These are phyloP conservation scores for Candolleomyces eurysporus DNA, from an alignment of 768 basidiomycete species.

Conservation along the genomic window DNA sequence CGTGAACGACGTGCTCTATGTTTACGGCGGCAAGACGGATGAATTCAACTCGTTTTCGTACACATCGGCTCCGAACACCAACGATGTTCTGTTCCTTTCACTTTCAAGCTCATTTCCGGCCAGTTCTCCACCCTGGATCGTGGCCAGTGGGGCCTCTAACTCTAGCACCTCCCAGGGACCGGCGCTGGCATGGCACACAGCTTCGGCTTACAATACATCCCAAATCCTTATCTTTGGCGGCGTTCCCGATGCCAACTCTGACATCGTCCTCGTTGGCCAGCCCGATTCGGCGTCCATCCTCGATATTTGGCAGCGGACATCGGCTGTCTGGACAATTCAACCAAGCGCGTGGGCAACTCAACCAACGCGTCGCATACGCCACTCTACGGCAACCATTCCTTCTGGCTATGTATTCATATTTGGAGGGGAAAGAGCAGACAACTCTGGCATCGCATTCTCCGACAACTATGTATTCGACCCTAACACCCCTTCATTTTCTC, in stretches of 20 bases:
- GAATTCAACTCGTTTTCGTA: slow-evolving; percentile 67
- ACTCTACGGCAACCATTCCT: slow-evolving; percentile 51
- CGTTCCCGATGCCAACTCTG: slow-evolving; percentile 58
- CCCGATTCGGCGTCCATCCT: slow-evolving; percentile 67
- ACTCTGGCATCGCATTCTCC: slow-evolving; percentile 59
- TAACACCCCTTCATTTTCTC: slow-evolving; percentile 46
- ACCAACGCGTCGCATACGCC: slow-evolving; percentile 76
- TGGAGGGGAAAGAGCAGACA: slow-evolving; percentile 83
- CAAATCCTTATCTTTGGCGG: slow-evolving; percentile 73
- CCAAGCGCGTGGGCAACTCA: slow-evolving; percentile 56
- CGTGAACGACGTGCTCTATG: slow-evolving; percentile 56
- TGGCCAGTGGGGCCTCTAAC: slow-evolving; percentile 48
- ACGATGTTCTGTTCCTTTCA: slow-evolving; percentile 70
- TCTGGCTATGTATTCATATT: slow-evolving; percentile 63
- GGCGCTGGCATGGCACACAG: slow-evolving; percentile 74
- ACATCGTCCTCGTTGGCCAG: slow-evolving; percentile 44
- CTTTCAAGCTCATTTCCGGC: slow-evolving; percentile 57
- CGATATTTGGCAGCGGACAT: slow-evolving; percentile 33
- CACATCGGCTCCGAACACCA: slow-evolving; percentile 66
- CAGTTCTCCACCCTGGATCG: slow-evolving; percentile 68
- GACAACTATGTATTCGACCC: slow-evolving; percentile 67
- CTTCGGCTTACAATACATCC: slow-evolving; percentile 61
- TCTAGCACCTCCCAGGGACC: slow-evolving; percentile 51
- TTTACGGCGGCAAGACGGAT: slow-evolving; percentile 84
- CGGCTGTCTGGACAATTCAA: slow-evolving; percentile 48